phyloP scores from a whole-genome alignment of 2,329 filamentous ascomycete species.

The Cryphonectria radicalis region DNA sequence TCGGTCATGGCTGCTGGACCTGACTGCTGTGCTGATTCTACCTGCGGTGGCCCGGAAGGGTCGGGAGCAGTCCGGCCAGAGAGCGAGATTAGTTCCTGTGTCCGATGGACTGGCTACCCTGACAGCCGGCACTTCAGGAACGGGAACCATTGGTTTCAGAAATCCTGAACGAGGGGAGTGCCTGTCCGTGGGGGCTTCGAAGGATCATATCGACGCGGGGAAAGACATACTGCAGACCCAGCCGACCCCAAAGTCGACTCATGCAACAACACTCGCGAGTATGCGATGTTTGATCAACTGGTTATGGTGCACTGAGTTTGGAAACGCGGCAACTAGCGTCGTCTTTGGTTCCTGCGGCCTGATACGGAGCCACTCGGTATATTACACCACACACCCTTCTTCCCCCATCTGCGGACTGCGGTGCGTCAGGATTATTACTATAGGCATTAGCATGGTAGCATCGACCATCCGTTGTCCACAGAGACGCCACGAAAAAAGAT shows the following conservation, averaged over 20 bases:
- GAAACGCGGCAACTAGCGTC: constrained; percentile 1
- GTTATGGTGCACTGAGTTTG: background rate
- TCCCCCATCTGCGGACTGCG: background rate
- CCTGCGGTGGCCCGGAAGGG: background rate
- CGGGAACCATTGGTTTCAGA: constrained; percentile 9
- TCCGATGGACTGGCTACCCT: constrained; percentile 3
- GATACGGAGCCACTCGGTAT: background rate
- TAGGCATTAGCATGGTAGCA: background rate
- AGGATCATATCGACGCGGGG: constrained; percentile 6
- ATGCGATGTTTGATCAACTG: background rate
- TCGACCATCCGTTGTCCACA: background rate
- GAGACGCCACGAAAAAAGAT: background rate
- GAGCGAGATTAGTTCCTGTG: background rate
- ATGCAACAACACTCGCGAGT: background rate
- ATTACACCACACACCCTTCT: background rate
- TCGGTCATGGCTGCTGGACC: background rate
- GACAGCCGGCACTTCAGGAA: background rate
- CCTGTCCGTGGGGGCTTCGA: background rate
- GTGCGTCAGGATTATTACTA: background rate
- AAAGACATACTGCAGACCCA: background rate
- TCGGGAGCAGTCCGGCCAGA: background rate
- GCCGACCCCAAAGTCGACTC: background rate
- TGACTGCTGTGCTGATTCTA: background rate
- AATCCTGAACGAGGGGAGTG: background rate
- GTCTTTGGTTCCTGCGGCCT: background rate